Conservation (phyloP, 176 grass and related monocot species). For the Panicum miliaceum region DNA sequence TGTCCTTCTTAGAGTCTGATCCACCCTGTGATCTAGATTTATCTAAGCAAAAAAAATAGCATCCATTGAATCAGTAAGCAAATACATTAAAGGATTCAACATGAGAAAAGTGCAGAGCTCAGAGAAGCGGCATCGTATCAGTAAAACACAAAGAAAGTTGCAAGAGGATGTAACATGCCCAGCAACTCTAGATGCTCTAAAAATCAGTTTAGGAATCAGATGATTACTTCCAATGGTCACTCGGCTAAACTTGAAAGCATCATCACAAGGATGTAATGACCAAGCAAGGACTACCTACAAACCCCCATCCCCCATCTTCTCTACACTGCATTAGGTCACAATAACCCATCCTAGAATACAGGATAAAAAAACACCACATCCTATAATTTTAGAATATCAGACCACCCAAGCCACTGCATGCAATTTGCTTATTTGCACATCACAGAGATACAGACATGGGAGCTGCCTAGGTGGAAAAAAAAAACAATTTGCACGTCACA, state of each 20-base stretch:
- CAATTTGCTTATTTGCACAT: neutral
- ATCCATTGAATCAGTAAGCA: slow-evolving; percentile 11
- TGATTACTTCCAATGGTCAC: neutral
- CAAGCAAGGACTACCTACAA: neutral
- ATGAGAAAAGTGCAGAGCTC: neutral
- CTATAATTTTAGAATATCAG: neutral
- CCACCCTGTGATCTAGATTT: slow-evolving; percentile 57
- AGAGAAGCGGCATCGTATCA: neutral
- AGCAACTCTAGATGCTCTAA: neutral
- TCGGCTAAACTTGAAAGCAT: neutral
- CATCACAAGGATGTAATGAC: neutral
- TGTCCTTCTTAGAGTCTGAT: slow-evolving; percentile 66
- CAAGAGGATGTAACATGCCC: neutral
- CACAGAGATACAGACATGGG: no score
- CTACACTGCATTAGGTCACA: neutral
- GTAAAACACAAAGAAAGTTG: slow-evolving; percentile 11
- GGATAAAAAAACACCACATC: no score
- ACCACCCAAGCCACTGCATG: neutral
- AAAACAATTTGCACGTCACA: no score
- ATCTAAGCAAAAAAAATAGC: slow-evolving; percentile 53
- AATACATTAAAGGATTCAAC: neutral
- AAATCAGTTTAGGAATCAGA: neutral
- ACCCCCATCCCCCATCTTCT: neutral
- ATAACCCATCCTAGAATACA: neutral
- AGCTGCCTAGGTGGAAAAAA: no score